Evolutionary conservation across 1,284 basidiomycete genomes (phyloP).

Genomic region (Microbotryum intermedium): DNA sequence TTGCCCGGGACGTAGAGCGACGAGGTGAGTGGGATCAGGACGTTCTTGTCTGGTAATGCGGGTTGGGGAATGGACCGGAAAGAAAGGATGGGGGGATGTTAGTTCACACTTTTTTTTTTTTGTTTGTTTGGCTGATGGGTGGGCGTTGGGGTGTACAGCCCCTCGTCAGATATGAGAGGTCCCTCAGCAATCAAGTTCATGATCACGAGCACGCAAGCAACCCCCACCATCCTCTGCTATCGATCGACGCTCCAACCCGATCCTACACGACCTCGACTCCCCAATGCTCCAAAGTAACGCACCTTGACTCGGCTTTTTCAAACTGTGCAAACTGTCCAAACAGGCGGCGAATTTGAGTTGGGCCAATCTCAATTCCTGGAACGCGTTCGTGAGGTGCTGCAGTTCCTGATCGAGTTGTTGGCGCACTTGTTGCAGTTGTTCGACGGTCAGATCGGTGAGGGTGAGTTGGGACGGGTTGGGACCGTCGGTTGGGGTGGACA

Average conservation of each 20-base stretch:
- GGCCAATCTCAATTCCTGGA: slow-evolving; percentile 82
- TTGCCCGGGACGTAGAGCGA: slow-evolving; percentile 92
- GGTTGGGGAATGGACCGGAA: not conserved
- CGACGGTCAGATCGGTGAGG: slow-evolving; percentile 39
- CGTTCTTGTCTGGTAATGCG: slow-evolving; percentile 77
- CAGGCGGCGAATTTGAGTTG: slow-evolving; percentile 87
- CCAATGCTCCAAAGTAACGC: slow-evolving; percentile 27
- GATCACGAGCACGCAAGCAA: too few relatives aligned
- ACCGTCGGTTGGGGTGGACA: too few relatives aligned
- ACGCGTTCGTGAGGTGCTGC: slow-evolving; percentile 82
- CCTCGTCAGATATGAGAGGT: not conserved
- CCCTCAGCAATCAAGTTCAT: too few relatives aligned
- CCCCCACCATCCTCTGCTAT: not conserved
- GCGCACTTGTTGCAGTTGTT: slow-evolving; percentile 74
- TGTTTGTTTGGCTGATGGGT: too few relatives aligned
- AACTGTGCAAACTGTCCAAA: slow-evolving; percentile 68
- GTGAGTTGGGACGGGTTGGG: slow-evolving; percentile 9
- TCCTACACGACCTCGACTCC: not conserved
- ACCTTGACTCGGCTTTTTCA: slow-evolving; percentile 69
- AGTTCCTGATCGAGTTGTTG: slow-evolving; percentile 89
- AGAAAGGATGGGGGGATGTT: slow-evolving; percentile 4
- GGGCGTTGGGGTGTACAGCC: not conserved
- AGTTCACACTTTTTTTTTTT: too few relatives aligned
- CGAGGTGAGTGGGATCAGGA: slow-evolving; percentile 85
- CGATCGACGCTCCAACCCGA: too few relatives aligned